A percentile compares a stretch with the other conserved stretches of the same genome.
Evolutionary conservation across 169 alveolate species (phyloP).

Genomic region (Cyclospora cayetanensis): DNA sequence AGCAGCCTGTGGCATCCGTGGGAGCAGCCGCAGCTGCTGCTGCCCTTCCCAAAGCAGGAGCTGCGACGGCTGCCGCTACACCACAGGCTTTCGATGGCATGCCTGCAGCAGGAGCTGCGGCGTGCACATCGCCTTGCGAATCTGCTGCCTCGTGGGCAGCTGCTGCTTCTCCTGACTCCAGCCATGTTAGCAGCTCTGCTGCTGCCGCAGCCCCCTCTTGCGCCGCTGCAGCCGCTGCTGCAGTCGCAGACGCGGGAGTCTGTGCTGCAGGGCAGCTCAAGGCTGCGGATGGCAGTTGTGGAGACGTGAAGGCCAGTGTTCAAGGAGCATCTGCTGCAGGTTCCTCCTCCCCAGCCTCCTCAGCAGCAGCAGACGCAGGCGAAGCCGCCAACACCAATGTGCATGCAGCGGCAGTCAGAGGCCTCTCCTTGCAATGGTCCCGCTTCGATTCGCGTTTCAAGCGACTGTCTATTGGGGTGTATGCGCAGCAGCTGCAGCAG

Average conservation of each 20-base stretch:
- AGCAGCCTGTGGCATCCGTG: background rate
- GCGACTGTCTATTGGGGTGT: slow-evolving; percentile 20
- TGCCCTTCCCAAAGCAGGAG: background rate
- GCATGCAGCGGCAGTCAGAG: slow-evolving; percentile 49
- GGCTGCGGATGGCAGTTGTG: background rate
- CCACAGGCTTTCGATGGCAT: background rate
- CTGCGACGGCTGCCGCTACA: background rate
- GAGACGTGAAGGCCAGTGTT: background rate
- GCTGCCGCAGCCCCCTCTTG: background rate
- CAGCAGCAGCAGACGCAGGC: background rate
- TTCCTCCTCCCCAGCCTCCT: background rate
- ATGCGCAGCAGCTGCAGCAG: slow-evolving; percentile 27
- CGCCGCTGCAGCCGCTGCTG: slow-evolving; percentile 2
- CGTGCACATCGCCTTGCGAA: background rate
- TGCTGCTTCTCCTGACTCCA: background rate
- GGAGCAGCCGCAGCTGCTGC: slow-evolving; percentile 25
- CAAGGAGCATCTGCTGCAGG: slow-evolving; percentile 1
- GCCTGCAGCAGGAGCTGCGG: background rate
- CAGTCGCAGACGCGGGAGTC: background rate
- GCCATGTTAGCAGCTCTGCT: background rate
- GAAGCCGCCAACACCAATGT: slow-evolving; percentile 20
- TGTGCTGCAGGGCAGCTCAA: background rate
- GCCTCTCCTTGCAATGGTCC: slow-evolving; percentile 34
- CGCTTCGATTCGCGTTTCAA: slow-evolving; percentile 43
- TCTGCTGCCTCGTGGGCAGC: background rate